These are phyloP conservation scores for Diaporthe humulicola DNA, from an alignment of 2,329 filamentous ascomycete species.

Conservation along the genomic window DNA sequence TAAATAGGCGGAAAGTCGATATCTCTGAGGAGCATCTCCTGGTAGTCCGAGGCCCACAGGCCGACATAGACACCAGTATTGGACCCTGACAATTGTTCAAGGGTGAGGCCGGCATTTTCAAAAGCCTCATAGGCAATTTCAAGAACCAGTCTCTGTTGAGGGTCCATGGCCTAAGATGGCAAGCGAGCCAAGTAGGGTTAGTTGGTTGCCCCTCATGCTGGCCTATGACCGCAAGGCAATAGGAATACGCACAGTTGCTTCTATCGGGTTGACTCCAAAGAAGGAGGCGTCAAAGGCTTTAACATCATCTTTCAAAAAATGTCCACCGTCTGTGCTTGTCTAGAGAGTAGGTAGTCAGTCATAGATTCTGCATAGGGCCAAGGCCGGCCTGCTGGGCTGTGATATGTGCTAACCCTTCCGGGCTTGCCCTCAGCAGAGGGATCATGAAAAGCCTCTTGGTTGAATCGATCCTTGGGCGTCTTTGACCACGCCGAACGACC, in stretches of 20 bases:
- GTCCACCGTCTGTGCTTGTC: slow-evolving; percentile 17
- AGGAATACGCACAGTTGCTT: slow-evolving; percentile 9
- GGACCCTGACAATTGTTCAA: slow-evolving; percentile 46
- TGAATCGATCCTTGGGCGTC: slow-evolving; percentile 10
- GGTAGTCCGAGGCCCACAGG: slow-evolving; percentile 50
- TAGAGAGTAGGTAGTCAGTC: neutral
- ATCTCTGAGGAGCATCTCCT: slow-evolving; percentile 43
- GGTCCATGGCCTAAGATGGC: slow-evolving; percentile 16
- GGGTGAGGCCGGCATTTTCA: slow-evolving; percentile 32
- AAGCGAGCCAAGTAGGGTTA: neutral
- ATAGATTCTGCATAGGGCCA: slow-evolving; percentile 9
- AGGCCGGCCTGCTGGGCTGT: neutral
- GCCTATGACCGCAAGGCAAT: neutral
- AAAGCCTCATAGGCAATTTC: slow-evolving; percentile 30
- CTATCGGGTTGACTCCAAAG: slow-evolving; percentile 9
- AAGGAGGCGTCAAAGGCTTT: slow-evolving; percentile 26
- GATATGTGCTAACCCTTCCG: neutral
- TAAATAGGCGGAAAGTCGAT: slow-evolving; percentile 42
- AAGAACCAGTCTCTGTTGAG: slow-evolving; percentile 24
- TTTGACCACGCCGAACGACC: slow-evolving; percentile 21
- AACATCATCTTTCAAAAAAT: slow-evolving; percentile 25
- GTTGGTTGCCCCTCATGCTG: neutral
- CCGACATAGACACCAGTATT: slow-evolving; percentile 52
- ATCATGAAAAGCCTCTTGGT: slow-evolving; percentile 5
- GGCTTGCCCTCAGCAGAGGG: neutral